Percentiles rank a stretch among this genome's conserved stretches.
Conservation (phyloP, 23 red algal genomes). For the Rhodosorus marinus region DNA sequence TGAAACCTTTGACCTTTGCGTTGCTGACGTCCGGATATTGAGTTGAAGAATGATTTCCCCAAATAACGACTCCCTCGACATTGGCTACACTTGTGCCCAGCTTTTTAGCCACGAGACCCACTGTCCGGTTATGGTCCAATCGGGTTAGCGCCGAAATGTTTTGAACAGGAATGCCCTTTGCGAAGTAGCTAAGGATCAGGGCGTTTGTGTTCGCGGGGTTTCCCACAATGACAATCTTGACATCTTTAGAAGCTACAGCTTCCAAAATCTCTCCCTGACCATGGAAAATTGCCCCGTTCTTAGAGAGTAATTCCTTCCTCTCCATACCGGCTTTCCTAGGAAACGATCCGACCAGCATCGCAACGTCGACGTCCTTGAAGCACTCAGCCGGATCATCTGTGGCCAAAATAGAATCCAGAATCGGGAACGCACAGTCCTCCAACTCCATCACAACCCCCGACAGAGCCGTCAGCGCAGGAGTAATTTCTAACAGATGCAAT, state of each 20-base stretch:
- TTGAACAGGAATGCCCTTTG: conserved; percentile 32
- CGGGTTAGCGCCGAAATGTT: conserved; percentile 88
- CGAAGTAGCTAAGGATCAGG: conserved; percentile 43
- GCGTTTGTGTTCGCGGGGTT: conserved; percentile 99
- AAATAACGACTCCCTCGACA: conserved; percentile 55
- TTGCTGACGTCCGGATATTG: conserved; percentile 85
- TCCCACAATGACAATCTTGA: conserved; percentile 76
- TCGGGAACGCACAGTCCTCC: conserved; percentile 63
- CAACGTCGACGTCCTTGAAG: conserved; percentile 51
- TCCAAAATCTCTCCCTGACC: conserved; percentile 46
- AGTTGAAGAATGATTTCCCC: conserved; percentile 93
- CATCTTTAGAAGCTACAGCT: conserved; percentile 22
- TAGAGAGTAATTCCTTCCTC: conserved; percentile 68
- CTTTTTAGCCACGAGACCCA: conserved; percentile 23
- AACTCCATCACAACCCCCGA: conserved; percentile 79
- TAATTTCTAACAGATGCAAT: conserved; percentile 66
- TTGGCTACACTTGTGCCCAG: conserved; percentile 12
- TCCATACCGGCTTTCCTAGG: conserved; percentile 93
- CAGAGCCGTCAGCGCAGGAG: conserved; percentile 27
- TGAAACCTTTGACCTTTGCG: conserved; percentile 15
- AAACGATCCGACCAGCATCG: conserved; percentile 73
- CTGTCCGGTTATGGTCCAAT: conserved; percentile 90
- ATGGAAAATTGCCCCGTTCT: conserved; percentile 81
- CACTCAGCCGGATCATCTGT: conserved; percentile 52
- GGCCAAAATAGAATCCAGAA: conserved; percentile 15